Conservation (phyloP, 2,329 filamentous ascomycete species). For the Colletotrichum shisoi region DNA sequence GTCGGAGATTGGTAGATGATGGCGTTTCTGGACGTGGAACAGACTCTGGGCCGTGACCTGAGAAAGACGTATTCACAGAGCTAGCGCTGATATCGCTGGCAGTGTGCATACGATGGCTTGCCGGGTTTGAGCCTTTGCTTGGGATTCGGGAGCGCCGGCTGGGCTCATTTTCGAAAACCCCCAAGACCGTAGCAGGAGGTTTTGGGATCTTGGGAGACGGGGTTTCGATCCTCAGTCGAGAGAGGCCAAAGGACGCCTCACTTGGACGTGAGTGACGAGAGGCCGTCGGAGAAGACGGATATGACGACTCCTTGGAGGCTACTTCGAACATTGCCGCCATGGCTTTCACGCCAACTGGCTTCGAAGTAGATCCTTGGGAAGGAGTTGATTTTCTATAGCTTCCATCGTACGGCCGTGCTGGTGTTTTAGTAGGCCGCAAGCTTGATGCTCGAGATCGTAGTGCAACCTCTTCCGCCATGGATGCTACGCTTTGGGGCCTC, state of each 20-base stretch:
- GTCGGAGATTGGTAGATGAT: not conserved
- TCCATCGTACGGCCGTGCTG: constrained; percentile 5
- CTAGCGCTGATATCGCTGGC: not conserved
- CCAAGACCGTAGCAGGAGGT: constrained; percentile 39
- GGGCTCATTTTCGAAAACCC: constrained; percentile 36
- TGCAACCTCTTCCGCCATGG: constrained; percentile 22
- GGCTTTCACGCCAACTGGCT: constrained; percentile 53
- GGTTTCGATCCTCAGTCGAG: constrained; percentile 38
- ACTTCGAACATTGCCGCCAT: constrained; percentile 63
- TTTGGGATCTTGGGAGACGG: constrained; percentile 40
- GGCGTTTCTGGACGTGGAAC: constrained; percentile 36
- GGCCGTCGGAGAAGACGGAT: constrained; percentile 33
- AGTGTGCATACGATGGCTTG: not conserved
- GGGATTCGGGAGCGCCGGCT: not conserved
- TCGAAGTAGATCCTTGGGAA: constrained; percentile 42
- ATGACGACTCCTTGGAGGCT: constrained; percentile 43
- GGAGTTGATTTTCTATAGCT: constrained; percentile 3
- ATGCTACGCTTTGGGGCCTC: constrained; percentile 26
- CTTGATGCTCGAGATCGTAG: constrained; percentile 27
- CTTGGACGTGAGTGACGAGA: constrained; percentile 10
- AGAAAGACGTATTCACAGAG: not conserved
- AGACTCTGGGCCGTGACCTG: constrained; percentile 23
- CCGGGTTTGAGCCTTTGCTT: not conserved
- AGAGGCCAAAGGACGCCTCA: constrained; percentile 12
- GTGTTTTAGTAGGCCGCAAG: constrained; percentile 8